Percentiles rank a stretch among this genome's conserved stretches.
These are phyloP conservation scores for Penicillium aurantiogriseum DNA, from an alignment of 2,329 filamentous ascomycete species.

Conservation along the genomic window DNA sequence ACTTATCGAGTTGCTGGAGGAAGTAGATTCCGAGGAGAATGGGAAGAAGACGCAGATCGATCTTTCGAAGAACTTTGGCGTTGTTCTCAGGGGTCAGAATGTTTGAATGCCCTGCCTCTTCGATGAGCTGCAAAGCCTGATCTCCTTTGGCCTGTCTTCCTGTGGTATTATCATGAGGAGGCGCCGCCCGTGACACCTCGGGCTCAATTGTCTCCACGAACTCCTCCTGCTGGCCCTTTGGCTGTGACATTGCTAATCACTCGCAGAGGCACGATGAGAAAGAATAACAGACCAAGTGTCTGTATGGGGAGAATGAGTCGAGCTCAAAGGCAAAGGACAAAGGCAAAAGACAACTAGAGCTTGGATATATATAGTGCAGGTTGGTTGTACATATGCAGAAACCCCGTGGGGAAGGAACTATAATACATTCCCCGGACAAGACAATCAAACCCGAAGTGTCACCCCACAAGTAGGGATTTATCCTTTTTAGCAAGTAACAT, in stretches of 20 bases:
- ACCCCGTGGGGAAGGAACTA: slow-evolving; percentile 29
- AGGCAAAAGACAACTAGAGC: not conserved
- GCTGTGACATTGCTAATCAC: slow-evolving; percentile 15
- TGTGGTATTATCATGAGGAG: not conserved
- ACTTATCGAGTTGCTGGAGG: slow-evolving; percentile 63
- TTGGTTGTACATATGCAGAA: not conserved
- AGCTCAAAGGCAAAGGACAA: not conserved
- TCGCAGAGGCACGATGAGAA: not conserved
- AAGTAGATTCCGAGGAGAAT: slow-evolving; percentile 62
- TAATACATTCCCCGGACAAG: slow-evolving; percentile 20
- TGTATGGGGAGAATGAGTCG: not conserved
- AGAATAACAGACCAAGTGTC: not conserved
- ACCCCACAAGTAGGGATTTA: not conserved
- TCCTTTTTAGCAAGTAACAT: slow-evolving; percentile 1
- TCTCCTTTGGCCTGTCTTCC: slow-evolving; percentile 34
- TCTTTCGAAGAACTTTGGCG: slow-evolving; percentile 50
- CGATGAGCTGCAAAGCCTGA: slow-evolving; percentile 52
- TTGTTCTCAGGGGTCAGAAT: slow-evolving; percentile 55
- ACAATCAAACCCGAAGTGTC: not conserved
- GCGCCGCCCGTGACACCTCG: not conserved
- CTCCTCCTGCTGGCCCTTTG: slow-evolving; percentile 24
- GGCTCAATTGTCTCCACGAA: slow-evolving; percentile 29
- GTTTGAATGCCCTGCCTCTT: slow-evolving; percentile 46
- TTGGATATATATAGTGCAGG: not conserved
- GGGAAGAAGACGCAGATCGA: slow-evolving; percentile 53